phyloP scores from a whole-genome alignment of 176 grass and related monocot species.

The Luzula sylvatica region DNA sequence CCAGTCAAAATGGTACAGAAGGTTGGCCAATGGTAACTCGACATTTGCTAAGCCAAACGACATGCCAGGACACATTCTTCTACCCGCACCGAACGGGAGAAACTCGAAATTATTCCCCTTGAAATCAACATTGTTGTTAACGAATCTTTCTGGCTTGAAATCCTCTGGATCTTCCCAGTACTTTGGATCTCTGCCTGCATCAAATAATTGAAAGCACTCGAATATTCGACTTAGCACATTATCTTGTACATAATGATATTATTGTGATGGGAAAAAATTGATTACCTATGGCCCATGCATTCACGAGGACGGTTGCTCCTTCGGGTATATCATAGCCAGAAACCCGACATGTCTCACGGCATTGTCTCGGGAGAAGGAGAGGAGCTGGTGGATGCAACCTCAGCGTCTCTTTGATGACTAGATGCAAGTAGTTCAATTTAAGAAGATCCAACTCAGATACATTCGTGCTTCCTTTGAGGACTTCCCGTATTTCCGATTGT shows the following conservation, averaged over 20 bases:
- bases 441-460: conserved; percentile 13
- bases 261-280: background rate
- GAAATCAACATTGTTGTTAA: conserved; percentile 5
- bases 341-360: conserved; percentile 11
- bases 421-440: conserved; percentile 15
- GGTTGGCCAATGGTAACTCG: conserved; percentile 31
- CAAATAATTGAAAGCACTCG: too few species aligned
- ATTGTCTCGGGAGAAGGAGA: conserved; percentile 19
- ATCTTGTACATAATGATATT: too few species aligned
- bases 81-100: conserved; percentile 30
- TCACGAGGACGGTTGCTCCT: conserved; percentile 24
- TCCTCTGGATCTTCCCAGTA: conserved; percentile 25
- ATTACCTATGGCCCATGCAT: conserved; percentile 42
- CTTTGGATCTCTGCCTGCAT: conserved; percentile 18
- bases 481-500: conserved; percentile 25
- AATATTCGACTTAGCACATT: too few species aligned
- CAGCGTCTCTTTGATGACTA: conserved; percentile 45
- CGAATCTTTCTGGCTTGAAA: conserved; percentile 41
- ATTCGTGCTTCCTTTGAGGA: background rate
- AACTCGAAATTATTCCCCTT: conserved; percentile 36
- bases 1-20: conserved; percentile 52
- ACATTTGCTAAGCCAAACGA: conserved; percentile 32
- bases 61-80: conserved; percentile 43
- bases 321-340: conserved; percentile 26
- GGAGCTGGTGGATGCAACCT: conserved; percentile 37